Evolutionary conservation across 2,329 filamentous ascomycete genomes (phyloP).

Genomic region (Blastomyces silverae): DNA sequence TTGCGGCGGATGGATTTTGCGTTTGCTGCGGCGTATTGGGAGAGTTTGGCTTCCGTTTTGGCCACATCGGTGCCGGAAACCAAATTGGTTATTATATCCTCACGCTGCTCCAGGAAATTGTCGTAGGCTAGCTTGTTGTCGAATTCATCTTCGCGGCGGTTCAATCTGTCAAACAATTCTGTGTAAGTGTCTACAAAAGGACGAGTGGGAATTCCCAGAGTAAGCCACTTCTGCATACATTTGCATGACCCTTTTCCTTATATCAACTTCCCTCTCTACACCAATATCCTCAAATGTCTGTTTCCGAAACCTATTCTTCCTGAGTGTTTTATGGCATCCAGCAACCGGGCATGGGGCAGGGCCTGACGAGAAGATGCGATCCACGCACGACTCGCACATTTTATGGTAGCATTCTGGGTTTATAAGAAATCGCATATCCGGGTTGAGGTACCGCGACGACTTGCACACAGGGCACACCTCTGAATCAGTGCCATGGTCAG

Average conservation of each 20-base stretch:
- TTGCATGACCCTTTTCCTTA: slow-evolving; percentile 66
- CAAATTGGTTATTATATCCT: slow-evolving; percentile 83
- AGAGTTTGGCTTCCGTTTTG: slow-evolving; percentile 55
- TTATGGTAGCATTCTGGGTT: slow-evolving; percentile 99
- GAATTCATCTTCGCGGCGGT: slow-evolving; percentile 86
- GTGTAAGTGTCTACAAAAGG: slow-evolving; percentile 5
- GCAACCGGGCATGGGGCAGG: slow-evolving; percentile 89
- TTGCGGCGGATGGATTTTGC: slow-evolving; percentile 51
- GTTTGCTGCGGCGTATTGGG: slow-evolving; percentile 67
- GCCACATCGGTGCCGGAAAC: slow-evolving; percentile 64
- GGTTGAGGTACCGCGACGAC: slow-evolving; percentile 90
- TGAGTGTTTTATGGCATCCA: slow-evolving; percentile 77
- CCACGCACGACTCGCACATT: slow-evolving; percentile 95
- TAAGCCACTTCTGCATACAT: slow-evolving; percentile 36
- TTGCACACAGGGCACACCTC: slow-evolving; percentile 98
- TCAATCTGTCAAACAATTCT: slow-evolving; percentile 59
- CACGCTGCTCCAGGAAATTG: slow-evolving; percentile 88
- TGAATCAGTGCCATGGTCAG: slow-evolving; percentile 24
- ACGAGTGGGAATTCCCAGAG: no score
- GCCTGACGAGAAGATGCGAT: slow-evolving; percentile 85
- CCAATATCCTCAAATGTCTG: slow-evolving; percentile 85
- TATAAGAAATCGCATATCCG: slow-evolving; percentile 88
- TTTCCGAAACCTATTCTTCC: slow-evolving; percentile 73
- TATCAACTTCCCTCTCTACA: slow-evolving; percentile 90
- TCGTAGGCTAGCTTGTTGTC: slow-evolving; percentile 77